Evolutionary conservation across 768 basidiomycete genomes (phyloP), one percentile per base, ranked within the genome.

Genomic region (Russula abietina): DNA sequence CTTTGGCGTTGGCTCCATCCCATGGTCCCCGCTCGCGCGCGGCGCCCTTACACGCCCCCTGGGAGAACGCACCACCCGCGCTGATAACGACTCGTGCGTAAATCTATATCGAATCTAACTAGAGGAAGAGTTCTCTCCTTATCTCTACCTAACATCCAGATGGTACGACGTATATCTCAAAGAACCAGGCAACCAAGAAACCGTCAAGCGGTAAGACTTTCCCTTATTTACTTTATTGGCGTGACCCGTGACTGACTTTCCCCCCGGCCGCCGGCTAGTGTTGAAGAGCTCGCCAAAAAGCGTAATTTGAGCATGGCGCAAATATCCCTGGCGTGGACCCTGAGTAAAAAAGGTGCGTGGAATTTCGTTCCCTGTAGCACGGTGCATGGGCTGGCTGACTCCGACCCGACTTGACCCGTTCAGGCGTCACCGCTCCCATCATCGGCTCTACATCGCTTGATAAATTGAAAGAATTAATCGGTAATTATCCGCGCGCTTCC

Each of bases 1-100:
- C 46, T 69, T 69, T 60, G 76, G 76, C 14, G 73, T 79, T 26
- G 77, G 77, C 16, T 68, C 66, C 30, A 79, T 77, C 59, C 78
- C 78, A 3, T 79, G 78, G 78, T 69, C 71, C 2, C 78, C 78
- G 0, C 68, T 79, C 22, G 70, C 70, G 2, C 57, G 66, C 16
- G 73, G 73, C 5, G 56, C 66, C 11, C 65, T 73, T 33, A 66
- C 70, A 8, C 71, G 70, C 10, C 73, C 72, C 41, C 49, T 64
- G 24, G 64, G 45, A 45, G 66, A 70, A 48, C 60, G 57, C 22
- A 65, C 68, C n/a, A 49, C 59, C 24, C 61, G 69, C 16, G 52
- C 63, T 41, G 70, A 69, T 16, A 66, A 70, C 5, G 68, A 73
- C 55, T 52, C 64, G 66, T 71, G 66, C 22, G 74, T 71, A 45